Percentiles rank a stretch among this genome's conserved stretches.
phyloP scores from a whole-genome alignment of 345 rosid genomes.

The Atalantia buxifolia region DNA sequence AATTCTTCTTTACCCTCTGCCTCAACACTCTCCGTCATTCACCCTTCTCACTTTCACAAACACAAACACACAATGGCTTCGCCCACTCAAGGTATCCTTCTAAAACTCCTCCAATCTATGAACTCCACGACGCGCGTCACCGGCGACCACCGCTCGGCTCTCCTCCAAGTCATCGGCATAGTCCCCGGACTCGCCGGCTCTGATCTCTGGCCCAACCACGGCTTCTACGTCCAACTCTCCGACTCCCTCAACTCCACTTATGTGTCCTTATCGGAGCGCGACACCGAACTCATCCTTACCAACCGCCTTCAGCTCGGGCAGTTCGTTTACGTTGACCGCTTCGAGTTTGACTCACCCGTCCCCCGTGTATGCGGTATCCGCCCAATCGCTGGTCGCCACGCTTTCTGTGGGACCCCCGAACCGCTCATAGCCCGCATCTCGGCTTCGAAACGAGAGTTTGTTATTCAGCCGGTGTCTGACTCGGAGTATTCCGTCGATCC shows the following conservation, averaged over 20 bases:
- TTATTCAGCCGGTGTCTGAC: constrained; percentile 81
- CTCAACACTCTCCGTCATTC: not conserved
- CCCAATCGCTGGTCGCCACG: constrained; percentile 87
- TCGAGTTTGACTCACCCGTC: constrained; percentile 74
- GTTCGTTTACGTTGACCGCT: constrained; percentile 81
- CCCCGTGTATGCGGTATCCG: constrained; percentile 79
- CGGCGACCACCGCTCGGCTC: constrained; percentile 95
- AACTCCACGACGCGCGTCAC: constrained; percentile 71
- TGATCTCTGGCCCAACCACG: constrained; percentile 91
- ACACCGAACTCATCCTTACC: constrained; percentile 81
- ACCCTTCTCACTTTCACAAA: not conserved
- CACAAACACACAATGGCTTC: constrained; percentile 55
- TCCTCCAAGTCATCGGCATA: constrained; percentile 83
- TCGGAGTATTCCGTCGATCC: constrained; percentile 76
- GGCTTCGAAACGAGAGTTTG: constrained; percentile 67
- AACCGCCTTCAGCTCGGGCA: constrained; percentile 99
- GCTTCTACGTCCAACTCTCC: constrained; percentile 94
- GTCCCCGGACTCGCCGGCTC: constrained; percentile 93
- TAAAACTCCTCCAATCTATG: constrained; percentile 90
- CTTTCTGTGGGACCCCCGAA: constrained; percentile 78
- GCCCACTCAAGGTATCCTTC: constrained; percentile 76
- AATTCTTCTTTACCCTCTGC: not conserved
- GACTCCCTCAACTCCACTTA: constrained; percentile 96
- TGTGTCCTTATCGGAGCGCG: constrained; percentile 90
- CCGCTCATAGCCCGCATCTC: constrained; percentile 80